phyloP scores from a whole-genome alignment of 768 basidiomycete genomes.

The Gymnopilus dilepis region DNA sequence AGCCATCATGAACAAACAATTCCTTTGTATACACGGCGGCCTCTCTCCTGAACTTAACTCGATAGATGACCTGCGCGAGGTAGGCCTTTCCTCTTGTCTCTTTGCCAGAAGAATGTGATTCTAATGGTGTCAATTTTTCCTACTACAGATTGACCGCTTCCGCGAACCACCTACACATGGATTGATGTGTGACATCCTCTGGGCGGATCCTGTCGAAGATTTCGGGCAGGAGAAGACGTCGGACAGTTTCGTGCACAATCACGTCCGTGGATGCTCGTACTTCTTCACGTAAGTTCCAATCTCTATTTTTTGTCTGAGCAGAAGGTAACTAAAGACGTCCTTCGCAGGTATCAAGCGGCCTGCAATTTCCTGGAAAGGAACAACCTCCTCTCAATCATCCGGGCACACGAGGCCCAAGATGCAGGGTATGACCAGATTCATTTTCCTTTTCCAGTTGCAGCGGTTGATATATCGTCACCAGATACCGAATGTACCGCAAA shows the following conservation, averaged over 20 bases:
- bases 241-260: constrained; percentile 94
- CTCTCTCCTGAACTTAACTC: constrained; percentile 95
- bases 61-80: constrained; percentile 90
- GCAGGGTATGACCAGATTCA: constrained; percentile 69
- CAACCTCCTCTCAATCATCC: constrained; percentile 94
- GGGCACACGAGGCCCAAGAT: constrained; percentile 98
- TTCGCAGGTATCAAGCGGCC: constrained; percentile 86
- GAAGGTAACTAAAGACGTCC: constrained; percentile 12
- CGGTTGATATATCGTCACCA: constrained; percentile 32
- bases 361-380: constrained; percentile 98
- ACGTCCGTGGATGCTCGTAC: constrained; percentile 96
- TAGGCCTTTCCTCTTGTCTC: constrained; percentile 42
- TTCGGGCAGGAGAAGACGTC: constrained; percentile 93
- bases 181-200: constrained; percentile 97
- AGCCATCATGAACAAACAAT: constrained; percentile 99
- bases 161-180: constrained; percentile 97
- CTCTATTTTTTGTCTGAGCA: background rate
- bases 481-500: constrained; percentile 99
- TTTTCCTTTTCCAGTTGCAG: background rate
- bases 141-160: constrained; percentile 95
- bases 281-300: constrained; percentile 66
- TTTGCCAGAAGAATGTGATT: background rate
- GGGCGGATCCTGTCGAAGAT: constrained; percentile 98
- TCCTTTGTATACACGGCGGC: constrained; percentile 97
- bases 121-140: constrained; percentile 5